phyloP scores from a whole-genome alignment of 139 green algal genomes.

The Coccomyxa sp. region DNA sequence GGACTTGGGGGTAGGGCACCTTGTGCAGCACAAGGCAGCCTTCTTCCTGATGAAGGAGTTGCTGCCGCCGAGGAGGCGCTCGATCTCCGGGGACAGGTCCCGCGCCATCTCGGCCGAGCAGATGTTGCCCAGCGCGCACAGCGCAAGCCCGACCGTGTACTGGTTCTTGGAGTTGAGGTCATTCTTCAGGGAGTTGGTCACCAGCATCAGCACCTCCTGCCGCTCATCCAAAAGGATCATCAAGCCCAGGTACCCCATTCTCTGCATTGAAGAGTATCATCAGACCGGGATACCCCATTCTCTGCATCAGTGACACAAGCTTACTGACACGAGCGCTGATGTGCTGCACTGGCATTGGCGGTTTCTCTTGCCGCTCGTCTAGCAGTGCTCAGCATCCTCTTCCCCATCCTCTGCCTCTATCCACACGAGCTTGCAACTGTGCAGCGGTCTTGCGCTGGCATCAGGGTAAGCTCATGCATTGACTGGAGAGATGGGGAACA shows the following conservation, averaged over 20 bases:
- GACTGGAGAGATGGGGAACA: too few species aligned
- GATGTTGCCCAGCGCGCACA: slow-evolving; percentile 96
- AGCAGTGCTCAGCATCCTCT: too few species aligned
- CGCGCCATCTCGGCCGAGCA: slow-evolving; percentile 95
- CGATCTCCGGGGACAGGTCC: slow-evolving; percentile 92
- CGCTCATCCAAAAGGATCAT: slow-evolving; percentile 98
- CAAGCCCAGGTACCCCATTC: slow-evolving; percentile 96
- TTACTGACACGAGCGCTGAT: not conserved
- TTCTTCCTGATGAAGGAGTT: slow-evolving; percentile 96
- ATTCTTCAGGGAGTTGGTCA: slow-evolving; percentile 98
- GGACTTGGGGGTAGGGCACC: slow-evolving; percentile 44
- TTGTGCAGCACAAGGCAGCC: slow-evolving; percentile 78
- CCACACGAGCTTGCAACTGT: too few species aligned
- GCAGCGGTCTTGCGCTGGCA: too few species aligned
- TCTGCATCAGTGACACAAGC: not conserved
- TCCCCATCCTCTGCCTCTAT: too few species aligned
- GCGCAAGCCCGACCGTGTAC: slow-evolving; percentile 88
- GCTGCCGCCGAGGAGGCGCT: slow-evolving; percentile 67
- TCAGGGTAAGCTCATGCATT: too few species aligned
- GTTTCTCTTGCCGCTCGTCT: too few species aligned
- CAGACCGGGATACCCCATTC: slow-evolving; percentile 95
- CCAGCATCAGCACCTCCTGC: slow-evolving; percentile 99
- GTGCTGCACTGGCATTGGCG: too few species aligned
- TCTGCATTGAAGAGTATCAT: slow-evolving; percentile 96
- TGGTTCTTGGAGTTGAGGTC: slow-evolving; percentile 82